Base-by-base conservation (phyloP, 805 yeast species). In the Kodamaea laetipori region DNA sequence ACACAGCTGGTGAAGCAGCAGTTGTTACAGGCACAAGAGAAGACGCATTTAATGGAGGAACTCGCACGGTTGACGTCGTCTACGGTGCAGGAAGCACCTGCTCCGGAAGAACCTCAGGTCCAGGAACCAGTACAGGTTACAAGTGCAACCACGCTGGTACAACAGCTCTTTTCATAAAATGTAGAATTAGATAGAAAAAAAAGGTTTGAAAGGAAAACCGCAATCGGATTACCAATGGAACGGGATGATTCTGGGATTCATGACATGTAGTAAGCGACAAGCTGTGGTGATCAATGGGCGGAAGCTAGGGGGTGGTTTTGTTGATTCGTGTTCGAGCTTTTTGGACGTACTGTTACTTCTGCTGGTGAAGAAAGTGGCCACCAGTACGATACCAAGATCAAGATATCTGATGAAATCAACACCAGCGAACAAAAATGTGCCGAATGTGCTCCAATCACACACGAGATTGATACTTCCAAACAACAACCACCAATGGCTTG, bases 21-120 rank as follows among this genome's bases (percentile, higher is more conserved):
- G 10, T 63, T 86, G 43, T 54, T 53, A 37, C 52, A 53, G 26
- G 59, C 73, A 3, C 77, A 72, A 51, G 64, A 63, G 15, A 73
- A 70, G 50, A 49, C 57, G 16, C 42, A 47, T 8, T 27, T 56
- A 17, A 27, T 52, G 28, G 48, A 45, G 32, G 54, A 55, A 43
- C 41, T 63, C 34, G 42, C 32, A 3, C 35, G 41, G 23, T 44
- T 51, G 39, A 36, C 16, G 25, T n/a, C n/a, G n/a, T n/a, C n/a
- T n/a, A n/a, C 31, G 15, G 28, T 25, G 28, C 28, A 37, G 38
- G 40, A 18, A 21, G 40, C 19, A 4, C 13, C 28, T 8, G 42
- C 27, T 2, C 24, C 24, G 24, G 24, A 21, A 8, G 8, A 21
- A 6, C 24, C 24, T 6, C 24, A 21, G 8, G 8, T 21, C 8